Evolutionary conservation across 1,284 basidiomycete species (phyloP), one percentile per base, ranked within the genome.

Genomic region (Tilletia indica): DNA sequence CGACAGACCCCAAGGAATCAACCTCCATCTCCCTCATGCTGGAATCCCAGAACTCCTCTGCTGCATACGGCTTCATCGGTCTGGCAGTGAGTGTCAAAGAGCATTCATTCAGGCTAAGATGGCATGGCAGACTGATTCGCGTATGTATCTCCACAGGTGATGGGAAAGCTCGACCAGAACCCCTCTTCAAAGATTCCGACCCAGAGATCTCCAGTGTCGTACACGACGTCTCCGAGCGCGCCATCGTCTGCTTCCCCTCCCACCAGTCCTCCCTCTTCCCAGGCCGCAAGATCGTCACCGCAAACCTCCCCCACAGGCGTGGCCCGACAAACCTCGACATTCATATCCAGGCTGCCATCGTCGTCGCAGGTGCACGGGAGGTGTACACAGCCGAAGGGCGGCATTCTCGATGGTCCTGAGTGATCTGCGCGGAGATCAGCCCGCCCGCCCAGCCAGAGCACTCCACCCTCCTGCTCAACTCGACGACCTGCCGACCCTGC

Each of bases 261-360:
- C 72, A 74, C 67, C 72, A 77, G 58, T 74, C 78, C 2, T 77
- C 72, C 49, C 71, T 81, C 2, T 70, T 71, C 34, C 79, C 84
- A 0, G 81, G 78, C 5, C 68, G 82, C 8, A 78, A 80, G 68
- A 77, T 84, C 47, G 63, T 84, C 4, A 77, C 81, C 16, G 81
- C 81, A 19, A 79, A 76, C 5, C 5, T 79, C 78, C 0, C 85
- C 84, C 2, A 82, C 83, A 0, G 87, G 86, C 51, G 85, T 87
- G 36, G 85, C 85, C 0, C 77, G 76, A n/a, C 70, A 77, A 3
- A 91, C 92, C 16, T 86, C 88, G 54, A 91, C 89, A 9, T 87
- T 94, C 64, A 84, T 94, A 70, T 93, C 92, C n/a, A 93, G 94
- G 92, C 87, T 94, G 5, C 93, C 93, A 0, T 93, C 93, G 0